Evolutionary conservation across 2,329 filamentous ascomycete genomes (phyloP).

Genomic region (Exutisphaerella laricina): DNA sequence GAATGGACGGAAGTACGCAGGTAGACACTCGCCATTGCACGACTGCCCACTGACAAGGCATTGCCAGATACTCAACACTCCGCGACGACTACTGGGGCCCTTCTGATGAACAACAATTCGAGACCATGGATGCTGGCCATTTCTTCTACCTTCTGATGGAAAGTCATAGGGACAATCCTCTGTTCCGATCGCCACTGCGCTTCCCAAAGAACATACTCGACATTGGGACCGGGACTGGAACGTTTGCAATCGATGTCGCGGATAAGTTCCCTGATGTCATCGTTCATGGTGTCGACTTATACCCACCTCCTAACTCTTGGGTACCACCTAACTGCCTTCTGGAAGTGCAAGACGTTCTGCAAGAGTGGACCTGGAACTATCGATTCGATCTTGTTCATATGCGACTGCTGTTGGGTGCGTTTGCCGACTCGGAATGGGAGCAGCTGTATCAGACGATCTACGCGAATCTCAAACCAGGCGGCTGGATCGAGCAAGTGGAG

Average conservation of each 20-base stretch:
- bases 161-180: slow-evolving; percentile 19
- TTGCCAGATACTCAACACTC: slow-evolving; percentile 12
- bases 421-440: slow-evolving; percentile 15
- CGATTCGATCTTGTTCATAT: slow-evolving; percentile 40
- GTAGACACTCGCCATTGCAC: too few relatives aligned
- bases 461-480: slow-evolving; percentile 37
- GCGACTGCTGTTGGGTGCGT: slow-evolving; percentile 26
- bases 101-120: slow-evolving; percentile 19
- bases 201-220: slow-evolving; percentile 38
- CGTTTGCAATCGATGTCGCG: slow-evolving; percentile 32
- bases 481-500: slow-evolving; percentile 41
- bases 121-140: slow-evolving; percentile 16
- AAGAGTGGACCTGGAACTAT: slow-evolving; percentile 15
- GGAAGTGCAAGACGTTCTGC: slow-evolving; percentile 12
- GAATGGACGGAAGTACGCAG: slow-evolving; percentile 16
- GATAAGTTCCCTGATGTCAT: slow-evolving; percentile 21
- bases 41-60: too few relatives aligned
- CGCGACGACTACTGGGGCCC: slow-evolving; percentile 19
- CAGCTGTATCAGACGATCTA: slow-evolving; percentile 12
- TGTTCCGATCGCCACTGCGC: slow-evolving; percentile 33
- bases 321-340: slow-evolving; percentile 18
- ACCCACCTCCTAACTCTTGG: slow-evolving; percentile 31
- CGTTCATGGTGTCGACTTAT: slow-evolving; percentile 35
- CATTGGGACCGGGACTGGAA: slow-evolving; percentile 42
- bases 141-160: slow-evolving; percentile 20